Evolutionary conservation across 495 filamentous ascomycete species (phyloP), one percentile per base, ranked within the genome.

Genomic region (Hypoxylon intermedium): DNA sequence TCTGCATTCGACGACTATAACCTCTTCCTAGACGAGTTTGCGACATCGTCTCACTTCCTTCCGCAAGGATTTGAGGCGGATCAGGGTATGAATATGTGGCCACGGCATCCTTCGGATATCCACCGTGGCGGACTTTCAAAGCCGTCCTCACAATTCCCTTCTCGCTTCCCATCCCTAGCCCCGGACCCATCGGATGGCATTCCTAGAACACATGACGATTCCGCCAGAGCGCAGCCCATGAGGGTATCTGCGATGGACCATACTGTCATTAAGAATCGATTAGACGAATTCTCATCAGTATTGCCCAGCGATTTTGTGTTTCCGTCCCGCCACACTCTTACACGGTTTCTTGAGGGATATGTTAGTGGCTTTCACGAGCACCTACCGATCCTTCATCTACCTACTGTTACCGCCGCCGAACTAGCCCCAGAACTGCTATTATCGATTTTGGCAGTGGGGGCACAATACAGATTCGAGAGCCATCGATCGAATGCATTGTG

Each of bases 381-480:
- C 62, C 82, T 89, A 16, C 88, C 87, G 0, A 84, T 89, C 36
- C 71, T 90, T 43, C 88, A 91, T 64, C 75, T 87, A 6, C 85
- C 87, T 0, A 89, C 86, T 0, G 67, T 89, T 21, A 68, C 77
- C 19, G 75, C 82, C 0, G 78, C 82, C 11, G 74, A 81, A 0
- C 74, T 81, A 37, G 78, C 83, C 3, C 74, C 84, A 5, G 85
- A 87, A 54, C 70, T 89, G 9, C 67, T 89, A 13, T 70, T 89
- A n/a, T 83, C 86, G 0, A 84, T 89, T 58, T 71, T 82, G 4
- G 80, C 87, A 0, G 76, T 89, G 3, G 87, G 87, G 5, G 87
- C 87, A 2, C 82, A 87, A 34, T 90, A 89, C 58, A 78, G 87
- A 9, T 89, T 89, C 55, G 87, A 90, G 60, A 86, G 83, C 36